Evolutionary conservation across 1,284 basidiomycete species (phyloP).

Genomic region (Sporisorium scitamineum): DNA sequence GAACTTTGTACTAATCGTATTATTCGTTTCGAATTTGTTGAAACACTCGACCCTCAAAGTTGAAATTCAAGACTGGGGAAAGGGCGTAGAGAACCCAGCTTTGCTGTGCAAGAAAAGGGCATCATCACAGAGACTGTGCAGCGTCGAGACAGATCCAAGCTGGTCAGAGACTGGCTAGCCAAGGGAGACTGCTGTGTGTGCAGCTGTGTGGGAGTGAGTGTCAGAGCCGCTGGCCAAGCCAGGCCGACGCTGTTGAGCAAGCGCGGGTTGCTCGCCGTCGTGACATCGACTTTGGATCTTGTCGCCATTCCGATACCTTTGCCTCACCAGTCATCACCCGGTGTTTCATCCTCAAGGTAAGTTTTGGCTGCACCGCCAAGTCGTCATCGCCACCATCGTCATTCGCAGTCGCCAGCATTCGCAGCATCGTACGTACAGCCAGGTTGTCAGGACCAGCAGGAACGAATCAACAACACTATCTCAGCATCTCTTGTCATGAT

Average conservation of each 20-base stretch:
- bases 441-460: constrained; percentile 1
- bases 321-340: constrained; percentile 46
- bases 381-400: constrained; percentile 23
- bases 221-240: background rate
- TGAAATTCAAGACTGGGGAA: no score
- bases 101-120: no score
- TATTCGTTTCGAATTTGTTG: no score
- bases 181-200: background rate
- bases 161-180: constrained; percentile 1
- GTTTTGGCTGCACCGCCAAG: constrained; percentile 23
- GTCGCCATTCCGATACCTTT: constrained; percentile 36
- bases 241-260: constrained; percentile 1
- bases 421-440: constrained; percentile 6
- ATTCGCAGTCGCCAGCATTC: constrained; percentile 10
- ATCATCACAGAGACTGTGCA: no score
- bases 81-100: no score
- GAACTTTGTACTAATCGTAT: background rate
- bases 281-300: constrained; percentile 27
- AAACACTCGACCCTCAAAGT: no score
- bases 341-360: constrained; percentile 55
- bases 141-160: no score
- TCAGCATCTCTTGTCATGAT: background rate
- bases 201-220: background rate
- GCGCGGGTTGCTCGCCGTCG: background rate
- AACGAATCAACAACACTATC: constrained; percentile 4